Evolutionary conservation across 1,284 basidiomycete species (phyloP).

Genomic region (Pseudozyma pruni): DNA sequence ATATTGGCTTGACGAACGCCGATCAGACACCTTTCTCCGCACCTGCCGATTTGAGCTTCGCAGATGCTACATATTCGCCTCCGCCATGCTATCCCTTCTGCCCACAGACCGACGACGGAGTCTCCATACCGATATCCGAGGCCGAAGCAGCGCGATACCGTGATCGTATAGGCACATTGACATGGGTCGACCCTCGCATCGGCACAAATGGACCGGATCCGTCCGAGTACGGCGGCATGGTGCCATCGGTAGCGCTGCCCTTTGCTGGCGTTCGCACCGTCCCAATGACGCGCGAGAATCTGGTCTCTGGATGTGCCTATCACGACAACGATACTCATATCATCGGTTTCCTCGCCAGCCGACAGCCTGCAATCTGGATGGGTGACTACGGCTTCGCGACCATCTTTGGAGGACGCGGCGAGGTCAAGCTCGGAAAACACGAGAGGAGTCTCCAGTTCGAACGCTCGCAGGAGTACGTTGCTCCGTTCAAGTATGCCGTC

Average conservation of each 20-base stretch:
- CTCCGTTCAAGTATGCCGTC: slow-evolving; percentile 77
- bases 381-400: slow-evolving; percentile 69
- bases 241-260: slow-evolving; percentile 34
- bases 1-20: neutral
- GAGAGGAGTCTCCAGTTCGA: slow-evolving; percentile 75
- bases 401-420: slow-evolving; percentile 67
- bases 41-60: neutral
- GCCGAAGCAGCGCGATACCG: slow-evolving; percentile 22
- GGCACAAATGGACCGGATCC: slow-evolving; percentile 53
- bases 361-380: slow-evolving; percentile 85
- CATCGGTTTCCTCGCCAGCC: slow-evolving; percentile 35
- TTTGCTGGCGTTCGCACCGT: slow-evolving; percentile 41
- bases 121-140: neutral
- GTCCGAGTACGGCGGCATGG: slow-evolving; percentile 50
- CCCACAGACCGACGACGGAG: neutral
- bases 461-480: slow-evolving; percentile 75
- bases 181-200: slow-evolving; percentile 50
- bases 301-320: slow-evolving; percentile 41
- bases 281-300: slow-evolving; percentile 45
- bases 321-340: slow-evolving; percentile 47
- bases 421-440: slow-evolving; percentile 73
- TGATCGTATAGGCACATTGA: slow-evolving; percentile 16
- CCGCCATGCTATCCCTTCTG: slow-evolving; percentile 41
- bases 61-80: neutral
- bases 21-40: slow-evolving; percentile 17